Base-by-base conservation (phyloP, 345 rosid genomes). In the Citrus hindsii region DNA sequence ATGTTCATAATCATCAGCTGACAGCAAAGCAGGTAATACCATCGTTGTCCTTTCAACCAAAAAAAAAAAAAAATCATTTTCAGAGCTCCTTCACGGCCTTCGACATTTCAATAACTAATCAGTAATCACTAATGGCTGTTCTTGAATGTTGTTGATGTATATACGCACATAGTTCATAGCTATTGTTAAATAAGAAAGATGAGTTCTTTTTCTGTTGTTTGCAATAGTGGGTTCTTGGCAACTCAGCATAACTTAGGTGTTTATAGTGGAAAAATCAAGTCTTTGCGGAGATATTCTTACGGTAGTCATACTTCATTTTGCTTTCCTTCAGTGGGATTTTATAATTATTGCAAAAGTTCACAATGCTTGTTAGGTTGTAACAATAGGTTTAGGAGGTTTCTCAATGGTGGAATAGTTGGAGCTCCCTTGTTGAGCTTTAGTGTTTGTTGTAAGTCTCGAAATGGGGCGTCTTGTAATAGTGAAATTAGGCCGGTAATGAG, bases 121-220 rank as follows among this genome's bases (percentile, higher is more conserved):
- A 30, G 32, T 60, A 3, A 55, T 48, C 30, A 30, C 46, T 60
- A 3, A 55, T 70, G 76, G 69, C 58, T 60, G 16, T 37, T 70
- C 67, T 75, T 27, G 66, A 59, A 69, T 59, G 79, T 59, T 73
- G 1, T 70, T 59, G 67, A 58, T 83, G 28, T 33, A 37, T 53
- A 25, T 40, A 13, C 19, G 18, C 42, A 53, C 22, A 53, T 4
- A 18, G 51, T 13, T 13, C 58, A 14, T 67, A 21, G 32, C 70
- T 71, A 22, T 48, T 62, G 58, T 62, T 77, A 76, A 73, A 10
- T 40, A 64, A 77, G 71, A 30, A 73, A 70, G 71, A 93, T 93
- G 98, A 89, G 92, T 80, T 80, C 87, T 58, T 76, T 85, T 79
- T 84, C 73, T 84, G 81, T 87, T 71, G 88, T 88, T 60, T 90